Evolutionary conservation across 768 basidiomycete genomes (phyloP), one percentile per base, ranked within the genome.

Genomic region (Termitomyces sp.): DNA sequence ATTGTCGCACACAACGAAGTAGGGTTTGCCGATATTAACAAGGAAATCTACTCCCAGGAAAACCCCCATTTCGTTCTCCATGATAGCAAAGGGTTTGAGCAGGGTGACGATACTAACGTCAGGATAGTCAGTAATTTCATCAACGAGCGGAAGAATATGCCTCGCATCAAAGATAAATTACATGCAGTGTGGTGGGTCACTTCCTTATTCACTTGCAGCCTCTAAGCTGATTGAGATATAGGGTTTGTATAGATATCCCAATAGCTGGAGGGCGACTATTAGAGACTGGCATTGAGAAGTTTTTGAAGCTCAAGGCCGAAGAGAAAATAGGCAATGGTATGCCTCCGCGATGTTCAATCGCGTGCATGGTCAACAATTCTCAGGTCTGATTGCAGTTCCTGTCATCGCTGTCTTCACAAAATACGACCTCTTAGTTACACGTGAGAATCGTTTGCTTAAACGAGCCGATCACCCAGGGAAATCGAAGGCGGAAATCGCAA

Each of bases 371-470:
- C 3, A 50, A 49, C 28, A 15, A 2, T n/a, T n/a, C 21, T 9
- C 40, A 1, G 54, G 37, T 21, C 15, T 35, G 5, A 38, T 28
- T 23, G 19, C 26, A 71, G 69, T 70, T 3, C 71, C 71, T 19
- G 56, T 71, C 31, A 63, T 73, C 28, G 66, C 65, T 11, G 65
- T 73, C 2, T 73, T 73, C 60, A 73, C 71, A 6, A 67, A 73
- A 54, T 73, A 64, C 54, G 71, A 73, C 56, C 47, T 56, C 21
- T 50, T 71, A 9, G 62, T 66, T 30, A 23, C 38, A 12, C 52
- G 26, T 10, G 48, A 43, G 46, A 56, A 42, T 28, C 46, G 49
- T 51, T 47, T 47, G 31, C 45, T 61, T 30, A 54, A 28, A 41
- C 45, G 26, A 54, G 54, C 45, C 11, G 54, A 55, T 23, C 38